Conservation (phyloP, 768 basidiomycete species). For the Mycena latifolia region DNA sequence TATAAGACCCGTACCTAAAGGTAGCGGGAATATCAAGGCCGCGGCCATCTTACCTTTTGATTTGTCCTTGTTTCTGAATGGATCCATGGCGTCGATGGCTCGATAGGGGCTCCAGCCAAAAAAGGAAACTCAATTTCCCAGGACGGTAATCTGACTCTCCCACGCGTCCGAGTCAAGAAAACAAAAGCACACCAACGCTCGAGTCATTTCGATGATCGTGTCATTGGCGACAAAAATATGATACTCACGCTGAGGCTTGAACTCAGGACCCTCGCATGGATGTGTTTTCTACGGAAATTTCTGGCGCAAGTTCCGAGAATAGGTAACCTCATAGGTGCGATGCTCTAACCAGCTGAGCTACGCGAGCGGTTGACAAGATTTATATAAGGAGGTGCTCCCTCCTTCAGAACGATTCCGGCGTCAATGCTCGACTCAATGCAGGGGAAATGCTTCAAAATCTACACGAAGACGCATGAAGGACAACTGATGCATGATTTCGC, state of each 20-base stretch:
- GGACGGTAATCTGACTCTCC: neutral
- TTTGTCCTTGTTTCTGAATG: too few species aligned
- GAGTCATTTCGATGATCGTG: neutral
- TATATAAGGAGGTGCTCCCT: neutral
- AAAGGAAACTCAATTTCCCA: constrained; percentile 8
- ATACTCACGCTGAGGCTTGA: constrained; percentile 9
- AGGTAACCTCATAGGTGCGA: constrained; percentile 5
- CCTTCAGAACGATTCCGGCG: too few species aligned
- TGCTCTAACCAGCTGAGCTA: constrained; percentile 12
- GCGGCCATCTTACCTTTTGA: too few species aligned
- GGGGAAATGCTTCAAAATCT: too few species aligned
- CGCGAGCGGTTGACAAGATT: neutral
- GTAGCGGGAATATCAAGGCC: too few species aligned
- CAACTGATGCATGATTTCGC: too few species aligned
- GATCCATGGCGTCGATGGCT: too few species aligned
- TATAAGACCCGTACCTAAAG: too few species aligned
- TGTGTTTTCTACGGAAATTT: neutral
- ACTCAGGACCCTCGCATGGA: constrained; percentile 10
- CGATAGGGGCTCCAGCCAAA: neutral
- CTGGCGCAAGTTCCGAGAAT: neutral
- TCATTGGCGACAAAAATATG: neutral
- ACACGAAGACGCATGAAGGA: too few species aligned
- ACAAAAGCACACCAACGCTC: neutral
- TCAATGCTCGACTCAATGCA: too few species aligned
- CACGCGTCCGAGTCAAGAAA: neutral